Evolutionary conservation across 345 rosid species (phyloP), one percentile per base, ranked within the genome.

Genomic region (Bruguiera parviflora): DNA sequence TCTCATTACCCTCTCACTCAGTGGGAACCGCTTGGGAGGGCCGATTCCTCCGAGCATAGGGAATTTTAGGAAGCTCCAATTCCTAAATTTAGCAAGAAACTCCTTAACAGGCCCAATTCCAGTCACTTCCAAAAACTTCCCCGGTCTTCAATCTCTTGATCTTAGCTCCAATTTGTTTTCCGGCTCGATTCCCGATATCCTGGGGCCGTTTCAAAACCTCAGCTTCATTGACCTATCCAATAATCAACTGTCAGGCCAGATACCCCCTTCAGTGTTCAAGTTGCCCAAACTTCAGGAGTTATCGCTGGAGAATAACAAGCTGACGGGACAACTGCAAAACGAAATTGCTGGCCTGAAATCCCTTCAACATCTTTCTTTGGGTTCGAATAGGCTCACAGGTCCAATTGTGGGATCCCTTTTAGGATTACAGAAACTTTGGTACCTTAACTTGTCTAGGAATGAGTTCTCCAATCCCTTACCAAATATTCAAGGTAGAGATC

Each of bases 371-470:
- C 95, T 94, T 68, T 82, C 87, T 33, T 49, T 94, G 75, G 76
- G 91, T 57, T 66, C 69, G 51, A 94, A 94, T 77, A 81, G 79
- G 73, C 81, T 94, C 71, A 32, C 77, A 0, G 98, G 97, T 64
- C 92, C 73, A 60, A 77, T 94, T 64, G 96, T 96, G 53, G 69
- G 75, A 27, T 83, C 97, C 76, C 66, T 91, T 69, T 84, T 92
- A 27, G 75, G 77, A 58, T 66, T 89, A 66, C 88, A 83, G 53
- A 87, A 81, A 28, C 95, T 94, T 20, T 94, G 98, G 98, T 82
- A 78, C 79, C 95, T 94, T 33, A 91, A 91, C 68, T 78, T 94
- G 64, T 94, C 98, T 0, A 81, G 90, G 75, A 94, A 94, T 75
- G 87, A 77, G 24, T 79, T 94, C 75, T 79, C 90, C 6, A 86